Percentiles rank a stretch among this genome's conserved stretches.
Evolutionary conservation across 208 protist species (phyloP).

Genomic region (Leishmania turanica): DNA sequence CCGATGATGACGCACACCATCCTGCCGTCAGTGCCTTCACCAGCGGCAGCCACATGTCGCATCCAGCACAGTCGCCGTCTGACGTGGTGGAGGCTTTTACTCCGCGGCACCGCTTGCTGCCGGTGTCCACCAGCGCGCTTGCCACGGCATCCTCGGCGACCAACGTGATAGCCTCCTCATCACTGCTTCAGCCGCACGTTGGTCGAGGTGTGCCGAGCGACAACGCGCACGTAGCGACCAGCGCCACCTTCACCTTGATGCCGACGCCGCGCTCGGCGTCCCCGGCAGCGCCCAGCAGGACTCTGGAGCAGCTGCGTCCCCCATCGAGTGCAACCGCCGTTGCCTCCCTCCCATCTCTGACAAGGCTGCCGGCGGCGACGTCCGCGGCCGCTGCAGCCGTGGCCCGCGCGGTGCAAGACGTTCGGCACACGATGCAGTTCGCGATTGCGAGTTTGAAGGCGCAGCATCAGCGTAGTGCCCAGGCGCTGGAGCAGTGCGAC

Average conservation of each 20-base stretch:
- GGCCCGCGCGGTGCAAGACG: constrained; percentile 11
- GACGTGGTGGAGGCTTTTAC: background rate
- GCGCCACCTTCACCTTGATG: constrained; percentile 7
- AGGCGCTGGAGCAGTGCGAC: constrained; percentile 23
- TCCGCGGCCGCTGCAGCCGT: background rate
- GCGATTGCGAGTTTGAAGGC: constrained; percentile 18
- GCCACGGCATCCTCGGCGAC: background rate
- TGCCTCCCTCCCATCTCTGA: constrained; percentile 1
- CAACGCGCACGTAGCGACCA: background rate
- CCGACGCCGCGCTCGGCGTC: background rate
- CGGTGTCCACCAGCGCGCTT: background rate
- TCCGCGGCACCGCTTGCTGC: background rate
- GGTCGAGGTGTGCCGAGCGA: background rate
- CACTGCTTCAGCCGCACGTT: too few species aligned
- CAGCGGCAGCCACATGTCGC: background rate
- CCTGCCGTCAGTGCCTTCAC: background rate
- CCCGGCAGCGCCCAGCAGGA: background rate
- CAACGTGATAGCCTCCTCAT: background rate
- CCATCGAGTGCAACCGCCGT: background rate
- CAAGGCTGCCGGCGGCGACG: background rate
- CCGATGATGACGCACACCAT: background rate
- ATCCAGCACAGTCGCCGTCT: background rate
- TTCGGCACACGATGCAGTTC: constrained; percentile 23
- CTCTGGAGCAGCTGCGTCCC: background rate
- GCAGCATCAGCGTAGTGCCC: constrained; percentile 17